Percentiles rank a stretch among this genome's conserved stretches.
phyloP scores from a whole-genome alignment of 2,329 filamentous ascomycete species.

The Venturiaceae sp. region DNA sequence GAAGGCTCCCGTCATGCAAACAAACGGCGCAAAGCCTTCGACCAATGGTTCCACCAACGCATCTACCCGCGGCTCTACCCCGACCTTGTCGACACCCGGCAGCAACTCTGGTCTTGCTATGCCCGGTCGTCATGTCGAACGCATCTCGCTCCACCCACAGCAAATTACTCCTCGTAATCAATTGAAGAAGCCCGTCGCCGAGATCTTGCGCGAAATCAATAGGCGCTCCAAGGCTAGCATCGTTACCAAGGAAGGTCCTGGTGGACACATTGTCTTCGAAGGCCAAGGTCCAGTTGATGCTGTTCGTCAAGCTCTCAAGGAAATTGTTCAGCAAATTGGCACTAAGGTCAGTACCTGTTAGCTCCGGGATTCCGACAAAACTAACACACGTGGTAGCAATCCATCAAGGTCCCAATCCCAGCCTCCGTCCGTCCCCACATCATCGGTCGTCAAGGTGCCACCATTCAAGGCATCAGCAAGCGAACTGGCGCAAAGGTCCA shows the following conservation, averaged over 20 bases:
- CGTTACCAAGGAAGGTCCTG: constrained; percentile 63
- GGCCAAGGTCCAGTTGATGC: constrained; percentile 75
- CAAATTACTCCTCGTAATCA: constrained; percentile 69
- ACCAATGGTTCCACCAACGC: constrained; percentile 45
- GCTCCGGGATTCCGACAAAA: constrained; percentile 8
- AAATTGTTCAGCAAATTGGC: constrained; percentile 80
- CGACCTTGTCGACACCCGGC: not conserved
- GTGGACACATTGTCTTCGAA: constrained; percentile 69
- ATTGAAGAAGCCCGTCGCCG: constrained; percentile 74
- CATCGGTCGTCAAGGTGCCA: constrained; percentile 84
- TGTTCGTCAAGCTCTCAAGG: constrained; percentile 80
- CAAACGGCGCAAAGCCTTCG: constrained; percentile 30
- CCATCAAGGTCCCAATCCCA: constrained; percentile 69
- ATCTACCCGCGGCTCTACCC: constrained; percentile 14
- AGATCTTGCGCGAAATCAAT: constrained; percentile 87
- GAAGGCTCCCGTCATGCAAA: constrained; percentile 32
- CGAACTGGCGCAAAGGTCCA: constrained; percentile 85
- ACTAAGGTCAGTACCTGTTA: constrained; percentile 52
- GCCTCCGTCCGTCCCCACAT: constrained; percentile 77
- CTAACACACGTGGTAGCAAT: constrained; percentile 38
- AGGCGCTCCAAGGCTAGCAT: constrained; percentile 82
- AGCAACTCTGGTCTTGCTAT: constrained; percentile 49
- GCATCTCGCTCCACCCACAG: constrained; percentile 61
- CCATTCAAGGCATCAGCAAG: constrained; percentile 82
- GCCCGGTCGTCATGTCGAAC: constrained; percentile 73